A percentile compares a stretch with the other conserved stretches of the same genome.
Conservation (phyloP, 805 yeast genomes). For the Yamadazyma insecticola region DNA sequence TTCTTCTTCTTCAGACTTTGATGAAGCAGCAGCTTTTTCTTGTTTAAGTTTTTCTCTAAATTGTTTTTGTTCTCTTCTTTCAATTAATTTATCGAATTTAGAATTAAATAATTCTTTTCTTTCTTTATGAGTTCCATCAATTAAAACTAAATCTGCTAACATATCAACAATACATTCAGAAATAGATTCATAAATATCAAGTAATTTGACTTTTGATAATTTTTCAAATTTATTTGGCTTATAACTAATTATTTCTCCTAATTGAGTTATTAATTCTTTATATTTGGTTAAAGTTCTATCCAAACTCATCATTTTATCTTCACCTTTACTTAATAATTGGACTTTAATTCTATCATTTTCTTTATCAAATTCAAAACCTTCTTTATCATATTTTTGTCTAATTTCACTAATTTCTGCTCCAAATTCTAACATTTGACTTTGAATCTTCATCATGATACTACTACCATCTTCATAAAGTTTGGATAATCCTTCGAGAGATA, state of each 20-base stretch:
- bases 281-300: constrained; percentile 21
- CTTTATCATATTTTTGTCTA: constrained; percentile 38
- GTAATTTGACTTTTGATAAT: constrained; percentile 21
- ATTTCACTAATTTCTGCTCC: constrained; percentile 42
- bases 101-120: constrained; percentile 22
- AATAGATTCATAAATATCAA: constrained; percentile 19
- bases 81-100: constrained; percentile 23
- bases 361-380: constrained; percentile 48
- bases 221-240: constrained; percentile 17
- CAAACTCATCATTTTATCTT: constrained; percentile 20
- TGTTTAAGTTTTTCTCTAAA: constrained; percentile 28
- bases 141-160: constrained; percentile 23
- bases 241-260: constrained; percentile 17
- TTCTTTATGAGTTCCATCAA: constrained; percentile 26
- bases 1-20: constrained; percentile 8
- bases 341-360: constrained; percentile 44
- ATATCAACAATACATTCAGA: constrained; percentile 22
- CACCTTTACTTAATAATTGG: constrained; percentile 16
- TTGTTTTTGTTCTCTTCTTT: constrained; percentile 29
- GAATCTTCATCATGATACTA: constrained; percentile 36
- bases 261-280: constrained; percentile 22
- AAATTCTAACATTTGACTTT: constrained; percentile 39
- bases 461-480: constrained; percentile 41
- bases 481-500: constrained; percentile 43
- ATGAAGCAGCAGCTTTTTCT: constrained; percentile 17